These are phyloP conservation scores for Pseudopediastrum boryanum DNA, from an alignment of 139 green algal genomes.

Conservation along the genomic window DNA sequence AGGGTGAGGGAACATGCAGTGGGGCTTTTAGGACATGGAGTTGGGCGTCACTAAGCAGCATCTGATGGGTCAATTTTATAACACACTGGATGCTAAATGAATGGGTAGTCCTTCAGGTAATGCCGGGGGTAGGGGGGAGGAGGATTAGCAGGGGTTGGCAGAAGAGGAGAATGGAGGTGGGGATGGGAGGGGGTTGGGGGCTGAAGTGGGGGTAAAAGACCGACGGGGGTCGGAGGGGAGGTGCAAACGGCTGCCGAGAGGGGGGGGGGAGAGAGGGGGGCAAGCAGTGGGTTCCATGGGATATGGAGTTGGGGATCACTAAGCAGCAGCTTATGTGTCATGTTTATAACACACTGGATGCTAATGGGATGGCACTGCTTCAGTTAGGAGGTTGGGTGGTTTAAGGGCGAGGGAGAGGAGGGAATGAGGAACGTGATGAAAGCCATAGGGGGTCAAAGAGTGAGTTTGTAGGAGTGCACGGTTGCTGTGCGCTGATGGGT, in stretches of 20 bases:
- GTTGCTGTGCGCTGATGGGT: too few species aligned
- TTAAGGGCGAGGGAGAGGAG: neutral
- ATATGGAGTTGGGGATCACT: conserved; percentile 69
- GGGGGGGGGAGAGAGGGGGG: too few species aligned
- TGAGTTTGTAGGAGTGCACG: too few species aligned
- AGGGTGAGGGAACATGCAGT: too few species aligned
- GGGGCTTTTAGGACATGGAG: conserved; percentile 76
- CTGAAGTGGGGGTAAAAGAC: too few species aligned
- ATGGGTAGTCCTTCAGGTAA: conserved; percentile 36
- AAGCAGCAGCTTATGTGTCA: conserved; percentile 27
- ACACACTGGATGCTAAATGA: conserved; percentile 40
- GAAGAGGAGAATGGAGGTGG: too few species aligned
- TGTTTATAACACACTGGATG: conserved; percentile 40
- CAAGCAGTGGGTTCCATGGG: too few species aligned
- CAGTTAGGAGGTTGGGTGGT: neutral
- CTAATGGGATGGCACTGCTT: conserved; percentile 45
- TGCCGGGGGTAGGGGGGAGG: neutral
- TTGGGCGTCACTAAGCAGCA: conserved; percentile 51
- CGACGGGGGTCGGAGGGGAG: too few species aligned
- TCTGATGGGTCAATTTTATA: conserved; percentile 38
- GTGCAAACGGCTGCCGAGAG: too few species aligned
- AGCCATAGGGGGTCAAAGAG: too few species aligned
- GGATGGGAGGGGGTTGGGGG: too few species aligned
- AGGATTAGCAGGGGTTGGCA: neutral
- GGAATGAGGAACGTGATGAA: too few species aligned